Base-by-base conservation (phyloP, 345 rosid species). In the Abelmoschus esculentus region DNA sequence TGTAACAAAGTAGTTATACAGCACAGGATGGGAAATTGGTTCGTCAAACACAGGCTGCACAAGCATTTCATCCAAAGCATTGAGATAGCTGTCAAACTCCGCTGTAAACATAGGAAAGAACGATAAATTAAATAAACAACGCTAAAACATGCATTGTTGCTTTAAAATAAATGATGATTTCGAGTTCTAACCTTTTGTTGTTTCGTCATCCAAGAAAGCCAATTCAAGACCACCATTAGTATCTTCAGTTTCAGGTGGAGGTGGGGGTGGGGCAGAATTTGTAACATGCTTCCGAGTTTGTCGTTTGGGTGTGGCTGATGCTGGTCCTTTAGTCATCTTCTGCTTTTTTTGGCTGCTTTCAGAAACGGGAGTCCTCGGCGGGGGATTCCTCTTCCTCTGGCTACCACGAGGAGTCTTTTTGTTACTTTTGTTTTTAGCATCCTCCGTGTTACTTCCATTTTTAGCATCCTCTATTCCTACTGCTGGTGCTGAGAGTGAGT, bases 21-120 rank as follows among this genome's bases (percentile, higher is more conserved):
- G 22, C 12, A 32, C 53, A 6, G 77, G 70, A 69, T 46, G 22
- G 17, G 75, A 19, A 34, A 63, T 54, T 4, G 36, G 71, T 65
- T 6, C 38, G 63, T 78, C 80, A 36, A 80, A 49, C 32, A 79
- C 61, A 54, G 86, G 88, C 70, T 78, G 83, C 50, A 75, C 69
- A 49, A 90, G 85, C 65, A 86, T 81, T 53, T 74, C 86, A 58
- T 85, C 89, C 63, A 90, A 74, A 29, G 89, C 79, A 74, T 71
- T 76, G 6, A 90, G 85, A 70, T 84, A 90, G 73, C 63, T 78
- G 67, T 88, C 93, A 58, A 90, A 90, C 71, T 89, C 87, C 70
- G 75, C 88, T 6, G 86, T 44, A 19, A 22, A 15, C 46, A 42
- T 42, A 42, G 9, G 46, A 42, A 42, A 42, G 46, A 42, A 38